Evolutionary conservation across 345 rosid species (phyloP).

Genomic region (Lumnitzera littorea): DNA sequence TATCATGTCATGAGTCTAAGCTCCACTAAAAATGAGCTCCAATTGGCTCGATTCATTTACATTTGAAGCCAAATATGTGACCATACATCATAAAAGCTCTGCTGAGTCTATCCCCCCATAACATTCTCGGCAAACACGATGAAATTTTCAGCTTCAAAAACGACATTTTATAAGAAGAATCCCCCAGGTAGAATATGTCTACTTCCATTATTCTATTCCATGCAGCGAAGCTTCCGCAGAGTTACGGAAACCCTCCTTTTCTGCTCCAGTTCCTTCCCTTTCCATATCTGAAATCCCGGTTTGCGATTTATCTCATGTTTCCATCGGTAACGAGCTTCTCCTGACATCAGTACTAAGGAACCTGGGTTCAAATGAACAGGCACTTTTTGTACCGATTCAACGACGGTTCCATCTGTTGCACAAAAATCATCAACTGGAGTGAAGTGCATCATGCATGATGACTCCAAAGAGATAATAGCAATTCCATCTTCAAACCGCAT

Average conservation of each 20-base stretch:
- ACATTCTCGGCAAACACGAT: too few relatives aligned
- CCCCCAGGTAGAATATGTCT: too few relatives aligned
- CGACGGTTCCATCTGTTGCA: background rate
- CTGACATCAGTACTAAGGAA: conserved; percentile 70
- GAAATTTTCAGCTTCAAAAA: too few relatives aligned
- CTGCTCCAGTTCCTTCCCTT: conserved; percentile 59
- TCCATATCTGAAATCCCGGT: conserved; percentile 82
- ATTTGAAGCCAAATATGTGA: too few relatives aligned
- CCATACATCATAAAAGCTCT: too few relatives aligned
- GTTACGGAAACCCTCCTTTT: conserved; percentile 67
- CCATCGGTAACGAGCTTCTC: conserved; percentile 82
- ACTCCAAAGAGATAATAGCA: conserved; percentile 73
- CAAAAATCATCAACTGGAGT: conserved; percentile 18
- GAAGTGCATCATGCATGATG: conserved; percentile 84
- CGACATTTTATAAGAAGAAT: too few relatives aligned
- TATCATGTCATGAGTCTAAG: too few relatives aligned
- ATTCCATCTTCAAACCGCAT: conserved; percentile 91
- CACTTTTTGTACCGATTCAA: conserved; percentile 12
- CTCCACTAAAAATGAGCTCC: too few relatives aligned
- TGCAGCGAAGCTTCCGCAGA: conserved; percentile 52
- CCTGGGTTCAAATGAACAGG: conserved; percentile 67
- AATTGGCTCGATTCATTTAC: too few relatives aligned
- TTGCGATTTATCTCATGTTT: conserved; percentile 86
- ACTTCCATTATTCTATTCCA: conserved; percentile 14
- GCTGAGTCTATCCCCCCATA: too few relatives aligned